Percentiles rank a stretch among this genome's conserved stretches.
Evolutionary conservation across 352 stramenopile species (phyloP).

Genomic region (Globisporangium rhizosaccharum): DNA sequence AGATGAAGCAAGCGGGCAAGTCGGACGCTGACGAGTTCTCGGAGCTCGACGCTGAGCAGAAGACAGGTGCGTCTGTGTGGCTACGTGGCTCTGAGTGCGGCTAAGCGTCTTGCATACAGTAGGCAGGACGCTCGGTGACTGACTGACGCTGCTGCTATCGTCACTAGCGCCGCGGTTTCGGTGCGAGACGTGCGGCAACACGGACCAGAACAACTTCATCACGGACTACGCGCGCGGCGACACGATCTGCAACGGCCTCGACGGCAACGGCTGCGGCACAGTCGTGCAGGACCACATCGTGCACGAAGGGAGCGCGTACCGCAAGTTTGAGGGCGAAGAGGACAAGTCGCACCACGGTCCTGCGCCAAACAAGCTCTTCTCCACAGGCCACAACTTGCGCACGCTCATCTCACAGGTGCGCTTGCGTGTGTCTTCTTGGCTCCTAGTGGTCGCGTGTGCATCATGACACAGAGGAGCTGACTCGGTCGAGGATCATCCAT

Average conservation of each 20-base stretch:
- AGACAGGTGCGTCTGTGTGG: slow-evolving; percentile 42
- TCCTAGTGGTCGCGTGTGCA: background rate
- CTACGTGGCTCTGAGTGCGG: background rate
- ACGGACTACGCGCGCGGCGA: slow-evolving; percentile 85
- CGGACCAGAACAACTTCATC: slow-evolving; percentile 88
- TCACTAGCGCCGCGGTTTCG: slow-evolving; percentile 62
- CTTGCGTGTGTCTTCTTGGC: background rate
- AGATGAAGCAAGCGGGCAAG: slow-evolving; percentile 87
- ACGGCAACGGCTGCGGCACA: slow-evolving; percentile 89
- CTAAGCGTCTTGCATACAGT: background rate
- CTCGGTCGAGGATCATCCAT: background rate
- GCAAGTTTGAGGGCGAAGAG: slow-evolving; percentile 96
- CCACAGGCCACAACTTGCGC: slow-evolving; percentile 92
- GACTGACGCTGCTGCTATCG: background rate
- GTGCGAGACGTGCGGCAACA: slow-evolving; percentile 86
- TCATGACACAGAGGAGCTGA: background rate
- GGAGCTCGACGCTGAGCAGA: slow-evolving; percentile 79
- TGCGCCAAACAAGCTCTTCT: slow-evolving; percentile 93
- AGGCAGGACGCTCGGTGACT: background rate
- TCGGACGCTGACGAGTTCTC: slow-evolving; percentile 87
- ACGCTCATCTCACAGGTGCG: slow-evolving; percentile 90
- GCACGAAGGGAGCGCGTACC: slow-evolving; percentile 93
- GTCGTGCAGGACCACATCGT: slow-evolving; percentile 95
- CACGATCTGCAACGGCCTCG: slow-evolving; percentile 83
- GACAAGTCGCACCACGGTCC: slow-evolving; percentile 96